Evolutionary conservation across 148 eudicot species (phyloP).

Genomic region (Nepenthes gracilis): DNA sequence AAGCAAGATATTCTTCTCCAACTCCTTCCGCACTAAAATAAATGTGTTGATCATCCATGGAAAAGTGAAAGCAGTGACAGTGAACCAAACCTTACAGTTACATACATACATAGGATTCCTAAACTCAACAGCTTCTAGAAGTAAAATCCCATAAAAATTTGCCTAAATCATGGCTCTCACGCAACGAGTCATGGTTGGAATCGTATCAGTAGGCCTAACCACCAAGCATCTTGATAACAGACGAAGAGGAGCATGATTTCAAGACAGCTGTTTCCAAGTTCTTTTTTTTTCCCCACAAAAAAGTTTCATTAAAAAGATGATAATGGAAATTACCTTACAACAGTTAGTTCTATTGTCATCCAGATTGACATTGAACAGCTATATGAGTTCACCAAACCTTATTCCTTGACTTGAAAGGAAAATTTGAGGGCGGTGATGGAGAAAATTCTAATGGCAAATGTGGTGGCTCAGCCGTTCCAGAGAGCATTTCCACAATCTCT

Average conservation of each 20-base stretch:
- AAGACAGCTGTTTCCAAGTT: slow-evolving; percentile 11
- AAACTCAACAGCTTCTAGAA: slow-evolving; percentile 18
- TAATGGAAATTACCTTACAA: slow-evolving; percentile 16
- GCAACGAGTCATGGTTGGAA: slow-evolving; percentile 6
- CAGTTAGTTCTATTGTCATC: slow-evolving; percentile 13
- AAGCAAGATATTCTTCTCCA: slow-evolving; percentile 26
- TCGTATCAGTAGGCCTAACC: not conserved
- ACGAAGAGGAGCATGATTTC: slow-evolving; percentile 11
- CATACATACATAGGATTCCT: slow-evolving; percentile 47
- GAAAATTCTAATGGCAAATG: slow-evolving; percentile 90
- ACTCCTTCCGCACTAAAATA: slow-evolving; percentile 26
- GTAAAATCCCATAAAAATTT: slow-evolving; percentile 11
- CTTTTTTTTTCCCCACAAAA: slow-evolving; percentile 3
- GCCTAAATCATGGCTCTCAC: slow-evolving; percentile 28
- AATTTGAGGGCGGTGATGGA: slow-evolving; percentile 82
- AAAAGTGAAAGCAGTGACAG: slow-evolving; percentile 25
- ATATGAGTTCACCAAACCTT: slow-evolving; percentile 57
- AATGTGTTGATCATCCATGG: slow-evolving; percentile 28
- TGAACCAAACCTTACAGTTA: slow-evolving; percentile 9
- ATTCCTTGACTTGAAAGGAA: slow-evolving; percentile 70
- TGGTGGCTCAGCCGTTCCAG: slow-evolving; percentile 70
- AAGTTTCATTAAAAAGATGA: slow-evolving; percentile 22
- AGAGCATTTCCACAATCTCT: slow-evolving; percentile 77
- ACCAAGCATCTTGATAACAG: slow-evolving; percentile 4
- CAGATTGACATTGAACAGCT: not conserved